A percentile compares a stretch with the other conserved stretches of the same genome.
Evolutionary conservation across 1,284 basidiomycete species (phyloP).

Genomic region (Exobasidium cylindrosporum): DNA sequence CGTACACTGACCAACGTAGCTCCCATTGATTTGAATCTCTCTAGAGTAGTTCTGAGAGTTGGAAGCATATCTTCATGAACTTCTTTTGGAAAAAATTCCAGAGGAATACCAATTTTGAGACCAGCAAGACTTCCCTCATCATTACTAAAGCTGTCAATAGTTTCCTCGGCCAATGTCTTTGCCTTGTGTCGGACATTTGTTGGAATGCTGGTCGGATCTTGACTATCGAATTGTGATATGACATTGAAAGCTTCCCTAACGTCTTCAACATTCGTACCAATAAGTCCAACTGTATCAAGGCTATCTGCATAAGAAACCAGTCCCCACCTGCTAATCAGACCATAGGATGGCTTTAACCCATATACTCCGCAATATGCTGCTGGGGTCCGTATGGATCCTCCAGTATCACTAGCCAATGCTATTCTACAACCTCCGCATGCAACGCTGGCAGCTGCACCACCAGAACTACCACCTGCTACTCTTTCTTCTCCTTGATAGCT

Average conservation of each 20-base stretch:
- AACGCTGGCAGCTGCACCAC: slow-evolving; percentile 50
- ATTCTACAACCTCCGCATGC: slow-evolving; percentile 38
- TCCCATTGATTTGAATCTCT: slow-evolving; percentile 63
- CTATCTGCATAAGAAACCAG: slow-evolving; percentile 91
- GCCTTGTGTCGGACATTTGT: slow-evolving; percentile 21
- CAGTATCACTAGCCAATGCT: slow-evolving; percentile 89
- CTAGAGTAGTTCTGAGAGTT: slow-evolving; percentile 61
- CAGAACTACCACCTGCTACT: slow-evolving; percentile 58
- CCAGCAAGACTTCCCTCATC: slow-evolving; percentile 42
- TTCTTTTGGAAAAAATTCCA: slow-evolving; percentile 81
- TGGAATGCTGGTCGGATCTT: slow-evolving; percentile 73
- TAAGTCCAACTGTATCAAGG: slow-evolving; percentile 85
- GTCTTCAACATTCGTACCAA: slow-evolving; percentile 64
- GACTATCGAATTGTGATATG: slow-evolving; percentile 66
- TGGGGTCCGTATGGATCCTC: slow-evolving; percentile 86
- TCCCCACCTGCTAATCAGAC: slow-evolving; percentile 83
- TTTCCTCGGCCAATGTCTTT: background rate
- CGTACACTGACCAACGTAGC: slow-evolving; percentile 72
- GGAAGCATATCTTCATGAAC: slow-evolving; percentile 61
- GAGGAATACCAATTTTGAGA: slow-evolving; percentile 65
- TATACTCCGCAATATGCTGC: slow-evolving; percentile 89
- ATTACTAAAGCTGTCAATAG: background rate
- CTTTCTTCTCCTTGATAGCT: background rate
- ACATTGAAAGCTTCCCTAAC: slow-evolving; percentile 65
- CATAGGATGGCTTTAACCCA: slow-evolving; percentile 92